These are phyloP conservation scores for Nyssa sinensis DNA, from an alignment of 148 eudicot species.

Conservation along the genomic window DNA sequence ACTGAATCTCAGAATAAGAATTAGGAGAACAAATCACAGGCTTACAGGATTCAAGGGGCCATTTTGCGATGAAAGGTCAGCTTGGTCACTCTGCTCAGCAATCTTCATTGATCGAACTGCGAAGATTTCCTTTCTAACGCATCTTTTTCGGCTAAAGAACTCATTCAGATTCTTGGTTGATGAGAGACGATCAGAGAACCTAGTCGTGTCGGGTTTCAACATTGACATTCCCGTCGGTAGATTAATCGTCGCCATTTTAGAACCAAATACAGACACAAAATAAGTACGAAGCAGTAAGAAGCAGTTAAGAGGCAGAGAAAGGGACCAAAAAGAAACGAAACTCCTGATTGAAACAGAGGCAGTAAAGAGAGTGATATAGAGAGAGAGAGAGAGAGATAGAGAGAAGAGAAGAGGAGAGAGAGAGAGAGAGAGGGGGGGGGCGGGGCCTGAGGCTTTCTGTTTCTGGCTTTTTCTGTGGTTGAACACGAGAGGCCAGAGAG, in stretches of 20 bases:
- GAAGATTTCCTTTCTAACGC: constrained; percentile 22
- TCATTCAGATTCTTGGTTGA: constrained; percentile 32
- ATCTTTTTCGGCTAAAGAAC: constrained; percentile 19
- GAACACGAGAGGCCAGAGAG: background rate
- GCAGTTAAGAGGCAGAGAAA: background rate
- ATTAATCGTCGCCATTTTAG: constrained; percentile 44
- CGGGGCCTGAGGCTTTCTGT: no score
- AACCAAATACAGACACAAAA: background rate
- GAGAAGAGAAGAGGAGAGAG: background rate
- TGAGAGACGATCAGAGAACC: constrained; percentile 32
- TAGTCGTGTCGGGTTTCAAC: constrained; percentile 26
- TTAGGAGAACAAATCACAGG: background rate
- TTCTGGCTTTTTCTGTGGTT: background rate
- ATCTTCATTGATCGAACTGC: constrained; percentile 44
- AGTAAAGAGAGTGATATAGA: no score
- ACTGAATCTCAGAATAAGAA: background rate
- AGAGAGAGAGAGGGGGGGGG: no score
- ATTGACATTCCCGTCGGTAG: constrained; percentile 31
- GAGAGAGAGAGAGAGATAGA: constrained; percentile 7
- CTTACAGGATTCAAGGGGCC: constrained; percentile 47
- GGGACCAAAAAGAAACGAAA: constrained; percentile 15
- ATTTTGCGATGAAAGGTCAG: constrained; percentile 30
- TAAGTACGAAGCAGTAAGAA: background rate
- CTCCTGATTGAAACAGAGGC: constrained; percentile 4
- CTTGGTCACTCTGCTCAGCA: constrained; percentile 22